phyloP scores from a whole-genome alignment of 2,329 filamentous ascomycete genomes.

The Aspergillus cejpii region DNA sequence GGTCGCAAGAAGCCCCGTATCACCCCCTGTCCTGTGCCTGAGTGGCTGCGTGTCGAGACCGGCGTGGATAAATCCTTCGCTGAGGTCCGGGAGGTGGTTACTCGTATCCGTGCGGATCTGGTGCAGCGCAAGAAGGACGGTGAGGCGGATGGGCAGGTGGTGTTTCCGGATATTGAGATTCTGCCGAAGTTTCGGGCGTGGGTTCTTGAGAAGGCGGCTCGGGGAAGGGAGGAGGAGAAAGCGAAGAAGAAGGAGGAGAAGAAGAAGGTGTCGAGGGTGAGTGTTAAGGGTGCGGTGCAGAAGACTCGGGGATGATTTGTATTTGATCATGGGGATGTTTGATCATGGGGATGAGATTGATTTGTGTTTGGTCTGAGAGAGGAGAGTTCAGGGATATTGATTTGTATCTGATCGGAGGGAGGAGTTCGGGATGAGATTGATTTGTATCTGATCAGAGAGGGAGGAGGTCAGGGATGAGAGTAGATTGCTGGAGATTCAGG shows the following conservation, averaged over 20 bases:
- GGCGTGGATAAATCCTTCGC: conserved; percentile 25
- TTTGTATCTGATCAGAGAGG: too few relatives aligned
- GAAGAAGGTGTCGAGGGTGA: neutral
- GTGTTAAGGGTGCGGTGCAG: conserved; percentile 5
- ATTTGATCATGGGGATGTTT: too few relatives aligned
- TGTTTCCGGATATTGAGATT: conserved; percentile 39
- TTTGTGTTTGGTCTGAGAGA: neutral
- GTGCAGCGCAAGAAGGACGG: conserved; percentile 6
- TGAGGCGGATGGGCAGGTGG: conserved; percentile 7
- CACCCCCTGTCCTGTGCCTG: conserved; percentile 27
- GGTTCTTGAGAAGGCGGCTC: conserved; percentile 6
- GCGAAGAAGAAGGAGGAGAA: neutral
- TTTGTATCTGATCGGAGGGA: too few relatives aligned
- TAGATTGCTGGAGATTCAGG: too few relatives aligned
- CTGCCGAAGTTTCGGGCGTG: conserved; percentile 28
- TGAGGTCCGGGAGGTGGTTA: conserved; percentile 26
- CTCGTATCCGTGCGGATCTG: conserved; percentile 21
- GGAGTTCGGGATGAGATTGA: too few relatives aligned
- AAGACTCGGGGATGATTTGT: conserved; percentile 1
- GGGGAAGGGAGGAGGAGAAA: neutral
- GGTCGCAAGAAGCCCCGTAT: conserved; percentile 23
- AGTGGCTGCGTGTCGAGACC: conserved; percentile 26
- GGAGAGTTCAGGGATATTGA: too few relatives aligned
- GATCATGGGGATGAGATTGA: too few relatives aligned
- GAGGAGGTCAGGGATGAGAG: too few relatives aligned